Conservation (phyloP, 139 green algal species). For the Chlorella sp. region DNA sequence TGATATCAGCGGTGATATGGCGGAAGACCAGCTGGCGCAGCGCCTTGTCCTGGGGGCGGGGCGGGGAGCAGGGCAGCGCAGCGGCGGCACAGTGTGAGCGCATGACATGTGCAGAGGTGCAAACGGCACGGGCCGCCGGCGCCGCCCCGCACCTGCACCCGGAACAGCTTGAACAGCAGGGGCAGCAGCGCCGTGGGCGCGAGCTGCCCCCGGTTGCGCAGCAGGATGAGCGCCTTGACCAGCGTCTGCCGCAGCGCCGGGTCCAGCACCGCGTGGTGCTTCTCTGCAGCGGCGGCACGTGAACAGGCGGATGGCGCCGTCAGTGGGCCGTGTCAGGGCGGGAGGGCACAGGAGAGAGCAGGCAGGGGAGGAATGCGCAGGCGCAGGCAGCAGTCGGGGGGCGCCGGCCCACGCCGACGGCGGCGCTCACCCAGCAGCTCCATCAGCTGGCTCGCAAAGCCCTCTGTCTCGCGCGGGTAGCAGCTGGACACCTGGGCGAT, state of each 20-base stretch:
- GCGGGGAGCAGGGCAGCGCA: no score
- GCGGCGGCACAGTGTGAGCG: no score
- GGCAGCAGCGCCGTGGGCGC: slow-evolving; percentile 78
- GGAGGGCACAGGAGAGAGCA: no score
- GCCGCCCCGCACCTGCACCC: slow-evolving; percentile 50
- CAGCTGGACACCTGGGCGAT: slow-evolving; percentile 82
- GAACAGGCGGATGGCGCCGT: no score
- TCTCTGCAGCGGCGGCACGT: no score
- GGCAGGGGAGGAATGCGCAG: no score
- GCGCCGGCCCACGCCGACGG: no score
- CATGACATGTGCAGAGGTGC: no score
- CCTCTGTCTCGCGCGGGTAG: slow-evolving; percentile 71
- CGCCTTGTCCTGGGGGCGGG: slow-evolving; percentile 27
- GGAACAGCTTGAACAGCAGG: slow-evolving; percentile 95
- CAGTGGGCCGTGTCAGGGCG: no score
- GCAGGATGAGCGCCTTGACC: slow-evolving; percentile 89
- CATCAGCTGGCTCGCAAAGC: slow-evolving; percentile 79
- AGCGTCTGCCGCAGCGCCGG: slow-evolving; percentile 64
- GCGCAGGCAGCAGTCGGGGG: no score
- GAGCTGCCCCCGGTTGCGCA: slow-evolving; percentile 82
- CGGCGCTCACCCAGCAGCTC: no score
- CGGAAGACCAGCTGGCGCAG: slow-evolving; percentile 79
- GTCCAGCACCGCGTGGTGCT: slow-evolving; percentile 74
- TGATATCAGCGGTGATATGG: slow-evolving; percentile 95
- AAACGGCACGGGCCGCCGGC: no score